A percentile compares a stretch with the other conserved stretches of the same genome.
Conservation (phyloP, 192 early-diverging fungal genomes). For the Coemansia sp. region DNA sequence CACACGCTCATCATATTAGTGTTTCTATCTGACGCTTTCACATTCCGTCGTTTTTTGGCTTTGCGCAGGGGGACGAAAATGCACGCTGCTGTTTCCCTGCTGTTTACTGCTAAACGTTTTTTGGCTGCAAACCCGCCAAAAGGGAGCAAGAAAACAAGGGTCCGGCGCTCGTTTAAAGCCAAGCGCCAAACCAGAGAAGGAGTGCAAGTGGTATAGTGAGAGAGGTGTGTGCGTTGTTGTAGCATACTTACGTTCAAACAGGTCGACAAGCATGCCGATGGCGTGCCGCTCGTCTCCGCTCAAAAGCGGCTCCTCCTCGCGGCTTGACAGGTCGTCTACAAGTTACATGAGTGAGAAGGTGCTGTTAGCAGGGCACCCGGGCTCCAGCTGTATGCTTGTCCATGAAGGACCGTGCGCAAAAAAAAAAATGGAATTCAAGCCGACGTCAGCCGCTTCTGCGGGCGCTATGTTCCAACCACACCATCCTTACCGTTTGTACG, state of each 20-base stretch:
- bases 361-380: neutral
- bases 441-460: neutral
- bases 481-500: neutral
- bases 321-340: conserved; percentile 43
- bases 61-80: conserved; percentile 2
- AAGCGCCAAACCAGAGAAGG: neutral
- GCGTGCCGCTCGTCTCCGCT: conserved; percentile 53
- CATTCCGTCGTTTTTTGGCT: neutral
- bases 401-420: neutral
- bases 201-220: neutral
- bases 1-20: too few relatives aligned
- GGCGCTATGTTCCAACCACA: neutral
- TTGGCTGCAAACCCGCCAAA: neutral
- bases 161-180: neutral
- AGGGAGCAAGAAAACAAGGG: neutral
- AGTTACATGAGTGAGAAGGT: neutral
- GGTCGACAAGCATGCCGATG: conserved; percentile 52
- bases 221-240: neutral
- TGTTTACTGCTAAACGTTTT: conserved; percentile 12
- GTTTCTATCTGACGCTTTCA: neutral
- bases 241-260: conserved; percentile 51
- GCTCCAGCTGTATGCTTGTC: neutral
- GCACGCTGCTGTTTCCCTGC: neutral
- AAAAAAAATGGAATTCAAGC: neutral
- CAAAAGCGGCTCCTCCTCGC: conserved; percentile 52